These are phyloP conservation scores for Mycena venus DNA, from an alignment of 768 basidiomycete genomes.

Conservation along the genomic window DNA sequence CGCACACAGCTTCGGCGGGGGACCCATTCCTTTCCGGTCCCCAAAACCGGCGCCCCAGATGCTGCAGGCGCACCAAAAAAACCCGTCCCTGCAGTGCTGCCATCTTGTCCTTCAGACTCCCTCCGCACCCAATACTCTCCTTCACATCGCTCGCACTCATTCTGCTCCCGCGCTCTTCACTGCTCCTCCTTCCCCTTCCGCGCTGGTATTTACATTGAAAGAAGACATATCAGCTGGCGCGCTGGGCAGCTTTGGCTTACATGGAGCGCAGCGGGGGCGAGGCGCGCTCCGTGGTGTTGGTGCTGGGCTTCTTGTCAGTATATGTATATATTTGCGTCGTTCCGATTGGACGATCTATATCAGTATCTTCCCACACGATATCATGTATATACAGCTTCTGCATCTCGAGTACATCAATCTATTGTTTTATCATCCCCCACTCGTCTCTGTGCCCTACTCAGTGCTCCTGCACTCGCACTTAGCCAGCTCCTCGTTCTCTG, in stretches of 20 bases:
- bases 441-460: too few relatives aligned
- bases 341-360: too few relatives aligned
- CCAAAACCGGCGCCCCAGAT: slow-evolving; percentile 69
- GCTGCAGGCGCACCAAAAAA: slow-evolving; percentile 79
- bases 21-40: slow-evolving; percentile 88
- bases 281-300: slow-evolving; percentile 55
- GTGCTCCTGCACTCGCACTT: too few relatives aligned
- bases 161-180: slow-evolving; percentile 44
- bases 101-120: slow-evolving; percentile 94
- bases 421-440: too few relatives aligned
- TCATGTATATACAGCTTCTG: too few relatives aligned
- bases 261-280: slow-evolving; percentile 70
- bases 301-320: too few relatives aligned
- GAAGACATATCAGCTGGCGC: slow-evolving; percentile 55
- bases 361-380: too few relatives aligned
- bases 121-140: slow-evolving; percentile 82
- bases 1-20: slow-evolving; percentile 63
- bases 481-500: too few relatives aligned
- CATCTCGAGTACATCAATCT: too few relatives aligned
- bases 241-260: slow-evolving; percentile 77
- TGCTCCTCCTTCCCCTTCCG: slow-evolving; percentile 26
- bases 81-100: slow-evolving; percentile 90
- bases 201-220: not conserved
- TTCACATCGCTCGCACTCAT: slow-evolving; percentile 92
- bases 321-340: too few relatives aligned